A percentile compares a stretch with the other conserved stretches of the same genome.
phyloP scores from a whole-genome alignment of 352 stramenopile genomes.

The Phytophthora chlamydospora region DNA sequence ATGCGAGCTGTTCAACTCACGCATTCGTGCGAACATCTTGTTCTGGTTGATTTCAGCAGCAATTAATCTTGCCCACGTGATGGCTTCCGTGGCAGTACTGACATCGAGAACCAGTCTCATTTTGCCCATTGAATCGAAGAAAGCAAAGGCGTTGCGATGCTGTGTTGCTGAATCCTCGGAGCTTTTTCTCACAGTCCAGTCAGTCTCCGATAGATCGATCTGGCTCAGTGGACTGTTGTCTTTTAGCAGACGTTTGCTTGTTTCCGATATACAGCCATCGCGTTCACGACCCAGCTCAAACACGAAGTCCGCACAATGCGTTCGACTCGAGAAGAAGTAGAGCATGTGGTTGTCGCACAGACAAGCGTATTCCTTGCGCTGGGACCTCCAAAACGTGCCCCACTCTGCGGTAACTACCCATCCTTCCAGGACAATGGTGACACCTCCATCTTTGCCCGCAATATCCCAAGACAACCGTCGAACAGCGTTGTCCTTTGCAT shows the following conservation, averaged over 20 bases:
- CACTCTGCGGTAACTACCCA: slow-evolving; percentile 68
- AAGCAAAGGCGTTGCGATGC: slow-evolving; percentile 63
- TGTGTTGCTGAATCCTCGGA: slow-evolving; percentile 19
- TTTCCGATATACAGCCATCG: slow-evolving; percentile 25
- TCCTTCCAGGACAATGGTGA: slow-evolving; percentile 40
- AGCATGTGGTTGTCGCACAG: slow-evolving; percentile 65
- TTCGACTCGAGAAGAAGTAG: slow-evolving; percentile 57
- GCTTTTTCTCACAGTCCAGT: slow-evolving; percentile 59
- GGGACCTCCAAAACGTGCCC: slow-evolving; percentile 68
- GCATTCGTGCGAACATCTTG: slow-evolving; percentile 33
- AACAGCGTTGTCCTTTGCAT: slow-evolving; percentile 22
- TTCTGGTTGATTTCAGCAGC: slow-evolving; percentile 45
- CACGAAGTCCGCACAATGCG: slow-evolving; percentile 58
- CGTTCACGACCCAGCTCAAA: slow-evolving; percentile 51
- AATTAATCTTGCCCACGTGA: slow-evolving; percentile 55
- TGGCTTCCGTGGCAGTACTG: slow-evolving; percentile 38
- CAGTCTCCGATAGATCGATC: slow-evolving; percentile 49
- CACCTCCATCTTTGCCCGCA: slow-evolving; percentile 30
- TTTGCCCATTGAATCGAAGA: slow-evolving; percentile 59
- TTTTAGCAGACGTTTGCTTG: slow-evolving; percentile 53
- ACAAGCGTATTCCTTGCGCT: slow-evolving; percentile 62
- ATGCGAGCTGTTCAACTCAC: slow-evolving; percentile 20
- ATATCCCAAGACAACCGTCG: slow-evolving; percentile 33
- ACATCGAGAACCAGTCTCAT: slow-evolving; percentile 66
- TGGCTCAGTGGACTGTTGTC: slow-evolving; percentile 44